Base-by-base conservation (phyloP, 495 filamentous ascomycete genomes). In the Staphylotrichum tortipilum region DNA sequence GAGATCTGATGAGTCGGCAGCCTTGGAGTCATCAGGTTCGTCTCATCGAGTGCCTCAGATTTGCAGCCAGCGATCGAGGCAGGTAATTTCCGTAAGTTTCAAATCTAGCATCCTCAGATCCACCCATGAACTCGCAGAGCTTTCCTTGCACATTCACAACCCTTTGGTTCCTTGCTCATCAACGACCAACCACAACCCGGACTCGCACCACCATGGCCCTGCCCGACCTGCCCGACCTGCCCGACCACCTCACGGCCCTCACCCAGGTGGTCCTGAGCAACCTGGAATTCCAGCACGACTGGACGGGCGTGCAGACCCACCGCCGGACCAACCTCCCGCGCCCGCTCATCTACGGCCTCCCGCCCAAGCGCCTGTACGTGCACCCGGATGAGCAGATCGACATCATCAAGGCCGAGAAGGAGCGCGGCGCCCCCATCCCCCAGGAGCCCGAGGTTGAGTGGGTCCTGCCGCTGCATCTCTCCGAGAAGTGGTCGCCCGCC, bases 331-430 rank as follows among this genome's bases (percentile, higher is more conserved):
- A 52, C 41, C 70, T 82, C 4, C 73, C 76, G 6, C 71, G 82
- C 30, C 83, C 80, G 2, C 64, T 98, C 52, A 74, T 98, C 41
- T 87, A 88, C 5, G 92, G 92, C 5, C 73, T 95, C n/a, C 90
- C 92, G 7, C 89, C 92, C 6, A 78, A 84, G 42, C 79, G 81
- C 6, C 76, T 94, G 19, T 97, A 98, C 69, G 77, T 86, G 45
- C 90, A 98, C 65, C 92, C 92, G 6, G 92, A 96, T 65, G 87
- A 94, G 67, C 89, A 94, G 67, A 77, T 89, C 35, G 83, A 80
- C 54, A 77, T 88, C 63, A 68, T 94, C 47, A 81, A 86, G 64
- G 69, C 69, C 34, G 68, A 73, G 47, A 65, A 69, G 48, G 63
- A 63, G 24, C 50, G 57, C 3, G 55, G 63, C 54, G 19, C 67